Evolutionary conservation across 2,329 filamentous ascomycete genomes (phyloP), one percentile per base, ranked within the genome.

Genomic region (Arthrinium phaeospermum): DNA sequence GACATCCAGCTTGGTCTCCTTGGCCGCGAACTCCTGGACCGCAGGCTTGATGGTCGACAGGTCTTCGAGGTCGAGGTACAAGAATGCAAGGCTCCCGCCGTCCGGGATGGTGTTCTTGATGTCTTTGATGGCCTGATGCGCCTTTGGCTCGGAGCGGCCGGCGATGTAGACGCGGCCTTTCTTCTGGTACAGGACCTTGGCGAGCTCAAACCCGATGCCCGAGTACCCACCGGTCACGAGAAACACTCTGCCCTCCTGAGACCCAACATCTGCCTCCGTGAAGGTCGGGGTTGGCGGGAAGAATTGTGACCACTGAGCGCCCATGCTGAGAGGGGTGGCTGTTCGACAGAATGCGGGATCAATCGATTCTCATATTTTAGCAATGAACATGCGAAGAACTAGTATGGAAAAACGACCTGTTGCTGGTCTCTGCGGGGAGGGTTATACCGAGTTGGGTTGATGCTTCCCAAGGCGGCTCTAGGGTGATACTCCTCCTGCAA

Each of bases 111-210:
- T 47, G 7, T 72, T 51, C 67, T 82, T 80, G 73, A 87, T 84
- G 6, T 78, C 76, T 4, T 76, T 73, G 70, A 87, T 86, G 3
- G 84, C 83, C 16, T 71, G 74, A 14, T 75, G 72, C 1, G 82
- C 81, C 74, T 85, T 86, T 10, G 79, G 76, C 69, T 81, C 76
- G 1, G 81, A 82, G 27, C 85, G 83, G 1, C 81, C 84, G 22
- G 82, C 81, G n/a, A 86, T 75, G 74, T 85, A 87, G 44, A 87
- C 82, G 69, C 80, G 85, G 41, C 81, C 85, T 72, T 83, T 82
- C 47, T 81, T 79, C 24, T 75, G 75, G 75, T 83, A 85, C 49
- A 86, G 82, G 47, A 85, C 81, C 45, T 77, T 75, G 19, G 80
- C 78, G 0, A 84, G 75, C 49, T 83, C 80, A 70, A 82, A 79